Conservation (phyloP, 148 eudicot genomes). For the Chenopodium suecicum region DNA sequence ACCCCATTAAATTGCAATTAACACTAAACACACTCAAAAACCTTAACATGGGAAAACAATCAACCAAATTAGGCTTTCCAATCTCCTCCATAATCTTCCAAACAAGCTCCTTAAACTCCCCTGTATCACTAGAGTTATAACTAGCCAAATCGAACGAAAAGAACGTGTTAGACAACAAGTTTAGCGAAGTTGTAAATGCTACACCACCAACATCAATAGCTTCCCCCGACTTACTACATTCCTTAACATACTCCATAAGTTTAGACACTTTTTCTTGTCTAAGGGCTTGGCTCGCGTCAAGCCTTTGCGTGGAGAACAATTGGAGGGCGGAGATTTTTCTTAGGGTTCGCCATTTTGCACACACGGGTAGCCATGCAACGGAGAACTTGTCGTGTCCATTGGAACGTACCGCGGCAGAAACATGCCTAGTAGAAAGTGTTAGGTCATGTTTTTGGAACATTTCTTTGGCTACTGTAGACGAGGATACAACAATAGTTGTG, state of each 20-base stretch:
- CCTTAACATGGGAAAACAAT: slow-evolving; percentile 13
- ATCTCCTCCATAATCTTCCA: slow-evolving; percentile 18
- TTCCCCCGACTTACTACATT: background rate
- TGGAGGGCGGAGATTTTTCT: background rate
- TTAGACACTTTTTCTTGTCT: slow-evolving; percentile 2
- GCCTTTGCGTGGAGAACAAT: slow-evolving; percentile 1
- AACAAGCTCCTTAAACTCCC: slow-evolving; percentile 16
- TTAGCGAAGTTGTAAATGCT: slow-evolving; percentile 8
- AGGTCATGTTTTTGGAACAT: slow-evolving; percentile 19
- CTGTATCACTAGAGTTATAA: slow-evolving; percentile 7
- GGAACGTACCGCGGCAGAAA: slow-evolving; percentile 13
- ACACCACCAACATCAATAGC: slow-evolving; percentile 3
- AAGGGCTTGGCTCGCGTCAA: slow-evolving; percentile 15
- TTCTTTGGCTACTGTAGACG: slow-evolving; percentile 5
- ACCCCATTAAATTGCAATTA: slow-evolving; percentile 5
- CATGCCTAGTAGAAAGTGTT: slow-evolving; percentile 11
- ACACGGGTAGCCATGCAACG: slow-evolving; percentile 11
- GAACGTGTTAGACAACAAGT: slow-evolving; percentile 11
- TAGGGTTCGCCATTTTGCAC: slow-evolving; percentile 7
- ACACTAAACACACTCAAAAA: slow-evolving; percentile 9
- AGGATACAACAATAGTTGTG: slow-evolving; percentile 10
- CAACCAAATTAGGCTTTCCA: slow-evolving; percentile 12
- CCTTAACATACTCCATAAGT: background rate
- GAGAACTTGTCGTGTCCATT: slow-evolving; percentile 10
- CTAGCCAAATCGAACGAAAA: slow-evolving; percentile 15